Evolutionary conservation across 306 rosid genomes (phyloP).

Genomic region (Cicer cuneatum): DNA sequence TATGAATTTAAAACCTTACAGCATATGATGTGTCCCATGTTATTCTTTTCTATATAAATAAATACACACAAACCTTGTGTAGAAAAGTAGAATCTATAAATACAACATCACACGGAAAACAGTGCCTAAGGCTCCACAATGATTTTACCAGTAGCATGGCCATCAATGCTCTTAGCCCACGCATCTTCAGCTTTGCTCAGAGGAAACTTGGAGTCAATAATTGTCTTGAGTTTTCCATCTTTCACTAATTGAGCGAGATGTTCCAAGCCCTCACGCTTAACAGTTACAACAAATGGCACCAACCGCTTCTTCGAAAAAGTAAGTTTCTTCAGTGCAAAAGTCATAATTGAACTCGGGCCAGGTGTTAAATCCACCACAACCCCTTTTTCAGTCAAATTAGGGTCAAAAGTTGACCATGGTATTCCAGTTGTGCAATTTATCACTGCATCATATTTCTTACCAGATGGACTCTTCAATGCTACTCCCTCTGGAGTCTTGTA

Average conservation of each 20-base stretch:
- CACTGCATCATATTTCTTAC: constrained; percentile 66
- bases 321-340: constrained; percentile 54
- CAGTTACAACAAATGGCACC: constrained; percentile 46
- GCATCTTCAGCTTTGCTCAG: constrained; percentile 77
- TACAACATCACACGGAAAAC: constrained; percentile 34
- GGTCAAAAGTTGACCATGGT: constrained; percentile 70
- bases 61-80: constrained; percentile 1
- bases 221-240: constrained; percentile 66
- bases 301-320: constrained; percentile 70
- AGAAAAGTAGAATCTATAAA: constrained; percentile 21
- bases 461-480: constrained; percentile 68
- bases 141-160: constrained; percentile 74
- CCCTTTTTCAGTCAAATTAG: constrained; percentile 58
- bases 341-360: constrained; percentile 4
- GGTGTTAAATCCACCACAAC: constrained; percentile 68
- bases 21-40: constrained; percentile 2
- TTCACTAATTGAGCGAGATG: constrained; percentile 55
- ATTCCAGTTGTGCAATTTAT: constrained; percentile 58
- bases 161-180: constrained; percentile 76
- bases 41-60: constrained; percentile 21
- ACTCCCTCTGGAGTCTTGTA: constrained; percentile 66
- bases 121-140: constrained; percentile 58
- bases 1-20: constrained; percentile 7
- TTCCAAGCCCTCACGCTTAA: constrained; percentile 58
- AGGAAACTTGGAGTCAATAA: constrained; percentile 60